Base-by-base conservation (phyloP, 345 rosid species). In the Salix purpurea region DNA sequence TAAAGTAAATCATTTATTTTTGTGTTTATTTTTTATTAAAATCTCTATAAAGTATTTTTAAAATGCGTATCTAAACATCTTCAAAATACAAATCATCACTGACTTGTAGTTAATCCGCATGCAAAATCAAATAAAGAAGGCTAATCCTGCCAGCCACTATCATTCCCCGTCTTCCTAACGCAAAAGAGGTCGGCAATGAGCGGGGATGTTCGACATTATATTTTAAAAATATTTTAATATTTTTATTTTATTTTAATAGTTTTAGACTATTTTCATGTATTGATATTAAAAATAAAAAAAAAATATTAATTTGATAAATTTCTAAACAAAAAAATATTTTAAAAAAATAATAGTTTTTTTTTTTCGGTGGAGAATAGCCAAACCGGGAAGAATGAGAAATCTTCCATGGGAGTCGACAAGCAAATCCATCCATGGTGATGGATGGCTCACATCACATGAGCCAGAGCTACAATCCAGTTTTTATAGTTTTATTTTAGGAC, bases 351-450 rank as follows among this genome's bases (percentile, higher is more conserved):
- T 32, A 32, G 4, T 4, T 32, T 4, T 32, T 14, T 21, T 4
- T 34, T 34, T 8, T 21, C 37, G 56, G 78, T 81, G 82, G 84
- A 69, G 37, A 72, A 52, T 28, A 65, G 67, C 86, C 82, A 44
- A 80, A 42, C 83, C 71, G 70, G 69, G 2, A 81, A 10, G 3
- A 81, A 10, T 14, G 26, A n/a, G 16, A 30, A 67, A 72, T 36
- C 37, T 36, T 36, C 7, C 16, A 44, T 42, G 0, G 7, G 46
- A 74, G 48, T 28, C 42, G 10, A 32, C 13, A 21, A 36, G 64
- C 15, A 10, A 58, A 58, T 23, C 28, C 52, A 46, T 14, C 15
- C 52, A 46, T 1, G 14, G 50, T 44, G 50, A 12, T 44, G 50
- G 28, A 36, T 13, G 34, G 16, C 44, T 34, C 19, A 32, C 34